These are phyloP conservation scores for Tardiomyces digboiensis DNA, from an alignment of 1,139 yeast species.

Conservation along the genomic window DNA sequence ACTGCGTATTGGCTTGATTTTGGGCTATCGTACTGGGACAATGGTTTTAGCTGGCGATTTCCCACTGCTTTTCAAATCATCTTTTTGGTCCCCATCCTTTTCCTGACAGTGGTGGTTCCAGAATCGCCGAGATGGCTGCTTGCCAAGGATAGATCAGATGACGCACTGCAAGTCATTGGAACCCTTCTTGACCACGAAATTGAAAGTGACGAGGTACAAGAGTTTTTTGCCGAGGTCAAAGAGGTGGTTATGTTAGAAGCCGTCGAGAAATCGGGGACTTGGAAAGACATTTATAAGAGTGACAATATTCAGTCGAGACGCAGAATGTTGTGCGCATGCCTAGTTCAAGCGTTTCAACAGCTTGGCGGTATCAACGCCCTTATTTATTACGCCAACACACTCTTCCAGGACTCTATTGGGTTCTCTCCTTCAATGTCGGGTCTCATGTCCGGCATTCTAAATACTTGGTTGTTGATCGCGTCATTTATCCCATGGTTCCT, in stretches of 20 bases:
- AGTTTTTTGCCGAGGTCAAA: not conserved
- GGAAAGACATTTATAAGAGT: not conserved
- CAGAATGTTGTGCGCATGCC: not conserved
- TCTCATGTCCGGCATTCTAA: not conserved
- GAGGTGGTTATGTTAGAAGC: not conserved
- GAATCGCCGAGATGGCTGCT: not conserved
- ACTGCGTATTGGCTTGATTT: not conserved
- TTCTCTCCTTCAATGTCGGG: not conserved
- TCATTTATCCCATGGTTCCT: constrained; percentile 6
- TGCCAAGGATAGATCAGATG: not conserved
- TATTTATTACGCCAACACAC: not conserved
- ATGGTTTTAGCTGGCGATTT: not conserved
- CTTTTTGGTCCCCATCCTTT: not conserved
- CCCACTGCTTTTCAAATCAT: not conserved
- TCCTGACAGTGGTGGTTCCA: not conserved
- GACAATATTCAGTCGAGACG: not conserved
- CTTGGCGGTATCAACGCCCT: not conserved
- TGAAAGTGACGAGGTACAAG: not conserved
- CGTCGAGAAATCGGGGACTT: not conserved
- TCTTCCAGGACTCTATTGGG: not conserved
- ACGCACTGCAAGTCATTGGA: not conserved
- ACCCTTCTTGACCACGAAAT: not conserved
- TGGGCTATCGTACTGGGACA: not conserved
- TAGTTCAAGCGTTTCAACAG: not conserved
- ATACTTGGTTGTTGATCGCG: constrained; percentile 5